These are phyloP conservation scores for Ophiocordyceps robertsii DNA, from an alignment of 2,329 filamentous ascomycete genomes.

Conservation along the genomic window DNA sequence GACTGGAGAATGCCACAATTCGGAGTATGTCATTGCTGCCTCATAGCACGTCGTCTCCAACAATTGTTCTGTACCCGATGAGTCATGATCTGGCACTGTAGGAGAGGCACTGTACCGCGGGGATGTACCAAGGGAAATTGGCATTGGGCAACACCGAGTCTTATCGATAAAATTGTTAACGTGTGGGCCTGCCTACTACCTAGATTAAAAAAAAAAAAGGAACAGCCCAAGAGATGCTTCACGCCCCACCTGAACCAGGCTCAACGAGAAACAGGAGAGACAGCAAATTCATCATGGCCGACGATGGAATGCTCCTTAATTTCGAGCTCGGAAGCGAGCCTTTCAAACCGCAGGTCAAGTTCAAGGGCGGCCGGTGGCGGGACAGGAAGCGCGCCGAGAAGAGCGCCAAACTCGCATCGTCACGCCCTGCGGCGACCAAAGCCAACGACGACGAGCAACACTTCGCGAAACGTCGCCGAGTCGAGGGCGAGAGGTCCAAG, in stretches of 20 bases:
- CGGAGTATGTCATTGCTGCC: no score
- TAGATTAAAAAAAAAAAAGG: no score
- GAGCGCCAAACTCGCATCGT: constrained; percentile 15
- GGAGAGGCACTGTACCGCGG: no score
- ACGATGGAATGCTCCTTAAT: constrained; percentile 91
- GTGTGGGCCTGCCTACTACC: no score
- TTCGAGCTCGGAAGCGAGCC: constrained; percentile 65
- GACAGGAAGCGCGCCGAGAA: constrained; percentile 60
- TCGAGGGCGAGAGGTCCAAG: constrained; percentile 12
- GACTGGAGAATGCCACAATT: no score
- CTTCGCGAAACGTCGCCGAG: constrained; percentile 32
- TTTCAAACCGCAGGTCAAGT: constrained; percentile 46
- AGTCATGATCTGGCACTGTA: no score
- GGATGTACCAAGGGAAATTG: no score
- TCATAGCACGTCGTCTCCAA: no score
- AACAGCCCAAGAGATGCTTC: no score
- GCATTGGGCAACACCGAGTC: no score
- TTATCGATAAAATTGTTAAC: background rate
- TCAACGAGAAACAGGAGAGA: background rate
- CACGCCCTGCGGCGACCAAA: constrained; percentile 8
- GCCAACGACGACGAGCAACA: constrained; percentile 16
- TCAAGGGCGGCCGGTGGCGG: constrained; percentile 89
- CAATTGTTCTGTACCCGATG: no score
- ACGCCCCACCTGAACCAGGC: no score
- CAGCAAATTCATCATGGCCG: constrained; percentile 49